Evolutionary conservation across 176 grass and related monocot species (phyloP), one percentile per base, ranked within the genome.

Genomic region (Hyparrhenia diplandra): DNA sequence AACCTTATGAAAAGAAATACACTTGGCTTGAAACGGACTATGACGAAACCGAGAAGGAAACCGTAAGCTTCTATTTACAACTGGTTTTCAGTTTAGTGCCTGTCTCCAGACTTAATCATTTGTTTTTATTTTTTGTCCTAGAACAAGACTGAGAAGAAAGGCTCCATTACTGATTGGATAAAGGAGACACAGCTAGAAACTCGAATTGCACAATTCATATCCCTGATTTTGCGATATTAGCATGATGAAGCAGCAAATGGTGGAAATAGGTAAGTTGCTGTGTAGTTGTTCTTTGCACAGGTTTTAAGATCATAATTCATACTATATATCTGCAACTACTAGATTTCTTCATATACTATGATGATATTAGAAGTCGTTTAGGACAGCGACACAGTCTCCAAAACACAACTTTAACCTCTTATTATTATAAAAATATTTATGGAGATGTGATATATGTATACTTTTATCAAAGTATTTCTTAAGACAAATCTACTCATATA

Each of bases 241-340:
- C 84, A 98, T 98, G 95, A 94, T 98, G 95, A 98, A 89, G 78
- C 95, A 98, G 51, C 92, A 94, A 91, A 98, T 98, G 95, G 84
- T 92, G 83, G 95, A 98, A 91, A 98, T 98, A 83, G 95, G 95
- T 92, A 92, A 91, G 55, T 78, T 82, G 47, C 27, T 42, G 35
- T 41, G 31, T 69, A 43, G 2, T 43, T 67, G 17, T 80, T 30
- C 21, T 63, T 31, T 61, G 6, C 60, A 58, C 43, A 75, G 42
- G 45, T 14, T 51, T 39, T 17, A 30, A 37, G 16, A 84, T 74
- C 65, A 78, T 67, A 71, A 47, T 17, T 17, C 18, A 21, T 52
- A 52, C 16, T 52, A 29, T 2, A 52, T 52, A 52, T 32, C 30
- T 76, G 40, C 55, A 32, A 27, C 27, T 66, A 42, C 49, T n/a